Evolutionary conservation across 169 alveolate genomes (phyloP), one percentile per base, ranked within the genome.

Genomic region (Eimeria acervulina): DNA sequence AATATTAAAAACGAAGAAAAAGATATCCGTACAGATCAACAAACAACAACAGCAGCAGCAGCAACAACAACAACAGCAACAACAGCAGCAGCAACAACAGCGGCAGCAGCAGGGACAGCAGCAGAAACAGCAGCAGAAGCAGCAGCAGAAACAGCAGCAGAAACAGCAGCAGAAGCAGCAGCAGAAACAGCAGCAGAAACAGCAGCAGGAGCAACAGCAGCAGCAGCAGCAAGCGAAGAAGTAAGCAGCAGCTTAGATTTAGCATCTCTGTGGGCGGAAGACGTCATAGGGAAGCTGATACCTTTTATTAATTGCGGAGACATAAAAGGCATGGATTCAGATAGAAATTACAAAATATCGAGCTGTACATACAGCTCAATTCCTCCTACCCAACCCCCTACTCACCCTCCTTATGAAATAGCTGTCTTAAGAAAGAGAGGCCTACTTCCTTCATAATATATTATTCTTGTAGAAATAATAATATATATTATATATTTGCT

Each of bases 261-360:
- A 12, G 70, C 44, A 23, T 80, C 55, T n/a, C 44, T 55, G 80
- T 33, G 55, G 52, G 94, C 38, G 7, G 90, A 66, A 5, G 92
- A 19, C 0, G 90, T 51, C 21, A 38, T 70, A 72, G 93, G 90
- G 61, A 42, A 85, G n/a, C 90, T 93, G 15, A 94, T 93, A n/a
- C 97, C 97, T 21, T 96, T 96, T 31, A 70, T 96, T 0, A 89
- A 95, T 33, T 96, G 97, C 31, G 96, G 97, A 0, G 97, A 96
- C 42, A 80, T 93, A 63, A 19, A 70, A 19, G 93, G 95, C 44
- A 78, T 31, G 72, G 97, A 96, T 80, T 88, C 97, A 0, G 96
- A 96, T 38, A 76, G 96, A 21, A 93, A 85, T 47, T 96, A 93
- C 78, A 31, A 13, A 10, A 36, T 91, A 21, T 6, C 33, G 40